Evolutionary conservation across 2,329 filamentous ascomycete genomes (phyloP).

Genomic region (Talaromyces funiculosus): DNA sequence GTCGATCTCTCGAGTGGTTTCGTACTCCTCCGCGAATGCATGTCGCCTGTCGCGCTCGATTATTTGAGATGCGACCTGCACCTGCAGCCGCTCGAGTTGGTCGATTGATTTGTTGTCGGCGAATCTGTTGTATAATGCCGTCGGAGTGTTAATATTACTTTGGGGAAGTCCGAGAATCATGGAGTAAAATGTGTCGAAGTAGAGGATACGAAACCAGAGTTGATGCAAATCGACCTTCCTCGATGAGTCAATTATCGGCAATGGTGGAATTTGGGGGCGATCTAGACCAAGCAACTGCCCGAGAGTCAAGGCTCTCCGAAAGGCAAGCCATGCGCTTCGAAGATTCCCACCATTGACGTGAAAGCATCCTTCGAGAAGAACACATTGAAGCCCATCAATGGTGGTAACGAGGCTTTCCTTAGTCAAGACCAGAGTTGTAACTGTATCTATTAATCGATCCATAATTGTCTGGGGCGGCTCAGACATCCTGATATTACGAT

Average conservation of each 20-base stretch:
- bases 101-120: slow-evolving; percentile 31
- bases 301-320: slow-evolving; percentile 34
- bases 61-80: slow-evolving; percentile 41
- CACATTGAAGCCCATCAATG: slow-evolving; percentile 40
- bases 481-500: neutral
- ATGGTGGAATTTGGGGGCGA: slow-evolving; percentile 13
- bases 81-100: slow-evolving; percentile 43
- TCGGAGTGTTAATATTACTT: slow-evolving; percentile 23
- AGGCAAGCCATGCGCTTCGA: slow-evolving; percentile 35
- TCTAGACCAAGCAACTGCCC: slow-evolving; percentile 43
- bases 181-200: slow-evolving; percentile 34
- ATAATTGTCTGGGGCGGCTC: slow-evolving; percentile 22
- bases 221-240: slow-evolving; percentile 9
- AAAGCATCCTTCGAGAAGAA: slow-evolving; percentile 39
- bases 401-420: slow-evolving; percentile 35
- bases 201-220: slow-evolving; percentile 40
- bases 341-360: slow-evolving; percentile 37
- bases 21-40: neutral
- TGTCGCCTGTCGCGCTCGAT: slow-evolving; percentile 42
- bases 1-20: neutral
- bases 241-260: neutral
- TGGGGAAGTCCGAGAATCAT: slow-evolving; percentile 40
- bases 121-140: slow-evolving; percentile 46
- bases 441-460: slow-evolving; percentile 25
- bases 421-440: slow-evolving; percentile 28